Evolutionary conservation across 2,329 filamentous ascomycete species (phyloP).

Genomic region (Phyllosticta citribraziliensis): DNA sequence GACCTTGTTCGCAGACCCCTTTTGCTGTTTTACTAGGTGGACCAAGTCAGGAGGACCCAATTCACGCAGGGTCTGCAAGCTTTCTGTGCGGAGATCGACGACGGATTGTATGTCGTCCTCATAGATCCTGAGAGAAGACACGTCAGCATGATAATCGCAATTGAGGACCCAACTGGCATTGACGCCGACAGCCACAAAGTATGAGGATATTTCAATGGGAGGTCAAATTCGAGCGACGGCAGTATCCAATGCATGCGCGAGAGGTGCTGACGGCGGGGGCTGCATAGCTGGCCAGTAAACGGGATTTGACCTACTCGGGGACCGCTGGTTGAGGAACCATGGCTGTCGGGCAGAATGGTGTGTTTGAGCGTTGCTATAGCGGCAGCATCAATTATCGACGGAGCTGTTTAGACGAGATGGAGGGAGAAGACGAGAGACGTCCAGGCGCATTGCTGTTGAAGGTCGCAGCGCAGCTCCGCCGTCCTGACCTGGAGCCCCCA

Average conservation of each 20-base stretch:
- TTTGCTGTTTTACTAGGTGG: constrained; percentile 73
- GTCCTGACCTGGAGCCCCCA: not conserved
- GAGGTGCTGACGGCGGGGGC: not conserved
- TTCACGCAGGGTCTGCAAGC: constrained; percentile 75
- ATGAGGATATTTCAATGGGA: not conserved
- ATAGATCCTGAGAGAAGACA: constrained; percentile 56
- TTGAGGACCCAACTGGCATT: not conserved
- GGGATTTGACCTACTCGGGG: constrained; percentile 30
- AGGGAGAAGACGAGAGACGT: not conserved
- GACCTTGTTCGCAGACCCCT: constrained; percentile 51
- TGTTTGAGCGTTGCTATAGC: not conserved
- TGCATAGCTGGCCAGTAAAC: constrained; percentile 10
- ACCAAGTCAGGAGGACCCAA: constrained; percentile 92
- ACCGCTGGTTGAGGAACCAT: constrained; percentile 35
- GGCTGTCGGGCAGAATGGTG: constrained; percentile 6
- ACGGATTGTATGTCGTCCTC: constrained; percentile 89
- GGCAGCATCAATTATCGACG: constrained; percentile 5
- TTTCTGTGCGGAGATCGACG: constrained; percentile 86
- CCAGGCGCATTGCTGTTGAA: not conserved
- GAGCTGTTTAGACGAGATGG: not conserved
- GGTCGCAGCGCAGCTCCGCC: not conserved
- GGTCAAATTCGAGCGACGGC: not conserved
- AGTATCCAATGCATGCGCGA: not conserved
- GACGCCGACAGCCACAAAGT: not conserved
- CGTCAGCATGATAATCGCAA: constrained; percentile 5